A percentile compares a stretch with the other conserved stretches of the same genome.
These are phyloP conservation scores for Gomphus sp. DNA, from an alignment of 1,284 basidiomycete species.

Conservation along the genomic window DNA sequence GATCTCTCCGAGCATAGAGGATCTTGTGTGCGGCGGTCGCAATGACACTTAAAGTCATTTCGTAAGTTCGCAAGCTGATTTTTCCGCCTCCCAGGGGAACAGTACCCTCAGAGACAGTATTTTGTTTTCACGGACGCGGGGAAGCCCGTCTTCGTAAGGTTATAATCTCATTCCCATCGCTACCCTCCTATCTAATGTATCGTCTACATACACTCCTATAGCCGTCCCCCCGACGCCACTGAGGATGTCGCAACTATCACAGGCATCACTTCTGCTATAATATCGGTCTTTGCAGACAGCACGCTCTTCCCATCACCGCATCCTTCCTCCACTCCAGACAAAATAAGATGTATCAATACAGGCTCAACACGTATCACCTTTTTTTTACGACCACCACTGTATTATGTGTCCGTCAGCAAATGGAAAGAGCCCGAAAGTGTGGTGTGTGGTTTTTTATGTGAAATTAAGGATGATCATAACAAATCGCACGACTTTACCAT, in stretches of 20 bases:
- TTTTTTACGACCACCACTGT: conserved; percentile 77
- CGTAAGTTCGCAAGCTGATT: not conserved
- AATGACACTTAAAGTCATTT: not conserved
- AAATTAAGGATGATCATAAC: not conserved
- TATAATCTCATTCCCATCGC: conserved; percentile 1
- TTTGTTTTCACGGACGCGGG: conserved; percentile 92
- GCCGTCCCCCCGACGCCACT: conserved; percentile 39
- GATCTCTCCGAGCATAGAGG: not conserved
- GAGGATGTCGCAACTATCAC: conserved; percentile 73
- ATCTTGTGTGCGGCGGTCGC: not conserved
- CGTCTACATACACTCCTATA: conserved; percentile 18
- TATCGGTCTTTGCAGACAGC: conserved; percentile 85
- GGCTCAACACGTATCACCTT: conserved; percentile 77
- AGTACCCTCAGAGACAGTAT: conserved; percentile 67
- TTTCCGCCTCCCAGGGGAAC: conserved; percentile 23
- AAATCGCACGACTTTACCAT: not conserved
- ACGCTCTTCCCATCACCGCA: conserved; percentile 20
- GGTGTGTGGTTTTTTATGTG: conserved; percentile 40
- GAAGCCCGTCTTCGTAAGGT: conserved; percentile 88
- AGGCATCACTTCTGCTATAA: conserved; percentile 90
- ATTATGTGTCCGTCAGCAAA: conserved; percentile 82
- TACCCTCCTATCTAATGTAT: not conserved
- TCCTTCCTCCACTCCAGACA: conserved; percentile 34
- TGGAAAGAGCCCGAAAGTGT: conserved; percentile 94
- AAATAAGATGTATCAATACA: conserved; percentile 70